These are phyloP conservation scores for Penicillium concentricum DNA, from an alignment of 2,329 filamentous ascomycete species.

Conservation along the genomic window DNA sequence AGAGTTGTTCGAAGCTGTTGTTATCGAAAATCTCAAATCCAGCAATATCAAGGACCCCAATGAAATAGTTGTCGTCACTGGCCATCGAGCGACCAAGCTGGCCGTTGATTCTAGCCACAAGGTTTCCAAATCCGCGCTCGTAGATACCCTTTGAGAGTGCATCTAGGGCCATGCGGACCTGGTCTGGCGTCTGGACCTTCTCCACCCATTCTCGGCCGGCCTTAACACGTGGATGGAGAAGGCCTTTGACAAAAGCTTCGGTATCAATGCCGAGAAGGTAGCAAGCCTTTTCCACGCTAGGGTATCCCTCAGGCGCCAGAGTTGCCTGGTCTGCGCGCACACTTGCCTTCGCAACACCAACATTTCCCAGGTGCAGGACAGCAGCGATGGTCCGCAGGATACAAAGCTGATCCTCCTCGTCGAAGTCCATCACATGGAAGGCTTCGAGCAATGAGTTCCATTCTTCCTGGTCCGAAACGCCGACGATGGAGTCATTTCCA, in stretches of 20 bases:
- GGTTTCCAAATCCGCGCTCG: conserved; percentile 88
- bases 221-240: conserved; percentile 91
- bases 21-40: conserved; percentile 98
- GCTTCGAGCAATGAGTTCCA: conserved; percentile 90
- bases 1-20: conserved; percentile 98
- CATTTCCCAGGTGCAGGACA: conserved; percentile 90
- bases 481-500: conserved; percentile 86
- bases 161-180: conserved; percentile 85
- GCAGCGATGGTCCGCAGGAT: conserved; percentile 87
- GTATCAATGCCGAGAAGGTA: conserved; percentile 77
- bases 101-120: conserved; percentile 86
- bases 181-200: conserved; percentile 95
- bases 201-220: conserved; percentile 97
- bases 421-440: conserved; percentile 91
- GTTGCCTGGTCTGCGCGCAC: conserved; percentile 87
- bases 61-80: conserved; percentile 88
- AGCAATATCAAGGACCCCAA: conserved; percentile 96
- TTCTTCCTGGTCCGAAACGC: conserved; percentile 85
- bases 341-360: conserved; percentile 86
- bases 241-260: conserved; percentile 81
- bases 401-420: conserved; percentile 74
- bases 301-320: conserved; percentile 70
- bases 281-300: conserved; percentile 76
- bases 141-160: conserved; percentile 96
- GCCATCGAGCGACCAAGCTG: conserved; percentile 83